These are phyloP conservation scores for Tetrastigma voinierianum DNA, from an alignment of 164 flowering plant genomes.

Conservation along the genomic window DNA sequence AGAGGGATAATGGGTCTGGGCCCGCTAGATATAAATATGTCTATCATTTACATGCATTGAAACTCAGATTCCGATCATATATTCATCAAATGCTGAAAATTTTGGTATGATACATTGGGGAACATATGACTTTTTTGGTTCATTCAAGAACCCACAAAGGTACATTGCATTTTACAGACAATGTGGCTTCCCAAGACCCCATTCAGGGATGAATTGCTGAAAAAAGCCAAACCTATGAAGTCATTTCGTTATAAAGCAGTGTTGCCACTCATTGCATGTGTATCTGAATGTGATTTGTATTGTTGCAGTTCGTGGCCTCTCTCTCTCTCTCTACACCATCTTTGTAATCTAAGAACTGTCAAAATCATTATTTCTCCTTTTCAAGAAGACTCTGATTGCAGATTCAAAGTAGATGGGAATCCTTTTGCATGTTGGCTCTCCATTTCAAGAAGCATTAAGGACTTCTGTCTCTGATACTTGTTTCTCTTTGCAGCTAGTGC, in stretches of 20 bases:
- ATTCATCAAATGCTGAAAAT: conserved; percentile 18
- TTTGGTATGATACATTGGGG: conserved; percentile 24
- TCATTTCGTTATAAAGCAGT: conserved; percentile 7
- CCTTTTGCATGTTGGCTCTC: conserved; percentile 85
- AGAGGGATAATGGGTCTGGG: not conserved
- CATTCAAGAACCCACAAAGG: conserved; percentile 11
- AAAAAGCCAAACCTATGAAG: conserved; percentile 17
- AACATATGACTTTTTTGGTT: conserved; percentile 5
- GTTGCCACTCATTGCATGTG: conserved; percentile 6
- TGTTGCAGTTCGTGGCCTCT: conserved; percentile 2
- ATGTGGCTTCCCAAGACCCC: conserved; percentile 14
- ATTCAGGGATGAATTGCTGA: conserved; percentile 3
- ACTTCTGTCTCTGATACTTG: conserved; percentile 87
- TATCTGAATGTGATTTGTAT: conserved; percentile 1
- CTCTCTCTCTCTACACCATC: not conserved
- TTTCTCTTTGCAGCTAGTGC: conserved; percentile 95
- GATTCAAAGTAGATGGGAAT: conserved; percentile 55
- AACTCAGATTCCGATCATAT: not conserved
- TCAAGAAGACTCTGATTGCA: conserved; percentile 22
- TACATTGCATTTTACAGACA: conserved; percentile 28
- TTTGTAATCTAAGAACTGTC: conserved; percentile 2
- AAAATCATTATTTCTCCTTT: conserved; percentile 6
- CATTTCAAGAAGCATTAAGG: conserved; percentile 94
- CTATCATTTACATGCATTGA: conserved; percentile 13
- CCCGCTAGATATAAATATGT: conserved; percentile 7